phyloP scores from a whole-genome alignment of 1,284 basidiomycete genomes.

The Ustilago shanxiensis region DNA sequence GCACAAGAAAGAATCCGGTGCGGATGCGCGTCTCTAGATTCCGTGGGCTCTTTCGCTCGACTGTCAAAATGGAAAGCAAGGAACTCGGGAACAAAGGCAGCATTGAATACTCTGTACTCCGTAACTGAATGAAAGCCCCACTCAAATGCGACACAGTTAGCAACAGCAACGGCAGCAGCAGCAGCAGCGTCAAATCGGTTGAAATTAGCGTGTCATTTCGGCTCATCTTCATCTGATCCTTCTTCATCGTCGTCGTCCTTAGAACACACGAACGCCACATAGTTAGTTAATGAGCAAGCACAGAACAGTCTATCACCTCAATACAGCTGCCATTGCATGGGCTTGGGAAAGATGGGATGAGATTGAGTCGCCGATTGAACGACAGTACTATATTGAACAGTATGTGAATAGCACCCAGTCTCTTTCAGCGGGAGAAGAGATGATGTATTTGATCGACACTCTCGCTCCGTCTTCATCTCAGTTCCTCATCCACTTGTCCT shows the following conservation, averaged over 20 bases:
- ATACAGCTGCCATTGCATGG: not conserved
- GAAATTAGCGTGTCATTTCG: not conserved
- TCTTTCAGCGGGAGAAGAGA: not conserved
- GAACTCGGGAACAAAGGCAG: not conserved
- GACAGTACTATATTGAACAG: no score
- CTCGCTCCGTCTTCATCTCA: no score
- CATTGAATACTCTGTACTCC: no score
- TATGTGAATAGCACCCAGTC: not conserved
- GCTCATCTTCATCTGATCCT: not conserved
- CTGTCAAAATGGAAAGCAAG: not conserved
- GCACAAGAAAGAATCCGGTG: no score
- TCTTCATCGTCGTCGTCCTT: not conserved
- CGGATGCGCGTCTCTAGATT: not conserved
- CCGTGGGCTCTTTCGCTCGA: not conserved
- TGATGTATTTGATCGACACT: constrained; percentile 3
- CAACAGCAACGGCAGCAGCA: not conserved
- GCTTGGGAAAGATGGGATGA: no score
- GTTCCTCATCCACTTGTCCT: no score
- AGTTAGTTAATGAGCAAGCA: not conserved
- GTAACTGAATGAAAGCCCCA: not conserved
- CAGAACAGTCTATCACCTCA: no score
- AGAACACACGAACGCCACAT: not conserved
- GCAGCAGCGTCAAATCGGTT: not conserved
- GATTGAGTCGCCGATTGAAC: no score
- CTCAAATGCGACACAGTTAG: constrained; percentile 1